Percentiles rank a stretch among this genome's conserved stretches.
These are phyloP conservation scores for Haplographium delicatum DNA, from an alignment of 495 filamentous ascomycete genomes.

Conservation along the genomic window DNA sequence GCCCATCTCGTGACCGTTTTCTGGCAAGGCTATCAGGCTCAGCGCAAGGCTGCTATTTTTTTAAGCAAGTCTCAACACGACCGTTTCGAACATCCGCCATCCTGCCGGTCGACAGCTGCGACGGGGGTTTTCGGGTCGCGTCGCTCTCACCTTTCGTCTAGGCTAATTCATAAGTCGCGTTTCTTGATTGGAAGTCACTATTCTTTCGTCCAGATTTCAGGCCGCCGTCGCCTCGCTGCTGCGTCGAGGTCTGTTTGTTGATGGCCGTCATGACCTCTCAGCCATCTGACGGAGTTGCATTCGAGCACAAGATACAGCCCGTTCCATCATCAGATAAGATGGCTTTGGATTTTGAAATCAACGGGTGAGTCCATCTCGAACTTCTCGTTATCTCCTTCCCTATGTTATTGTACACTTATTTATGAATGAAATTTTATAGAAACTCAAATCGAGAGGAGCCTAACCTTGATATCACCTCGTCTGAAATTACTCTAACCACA, in stretches of 20 bases:
- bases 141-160: background rate
- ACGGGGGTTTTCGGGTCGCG: slow-evolving; percentile 10
- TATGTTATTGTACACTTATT: slow-evolving; percentile 20
- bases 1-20: background rate
- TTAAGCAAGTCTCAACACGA: background rate
- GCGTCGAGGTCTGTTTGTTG: slow-evolving; percentile 19
- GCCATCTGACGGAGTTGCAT: slow-evolving; percentile 37
- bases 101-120: background rate
- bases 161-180: background rate
- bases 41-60: slow-evolving; percentile 12
- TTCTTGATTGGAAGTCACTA: background rate
- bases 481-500: slow-evolving; percentile 15
- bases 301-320: slow-evolving; percentile 42
- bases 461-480: slow-evolving; percentile 22
- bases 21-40: slow-evolving; percentile 6
- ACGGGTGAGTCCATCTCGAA: slow-evolving; percentile 39
- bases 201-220: slow-evolving; percentile 15
- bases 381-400: slow-evolving; percentile 10
- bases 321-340: slow-evolving; percentile 39
- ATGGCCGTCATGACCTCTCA: slow-evolving; percentile 55
- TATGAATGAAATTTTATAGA: slow-evolving; percentile 22
- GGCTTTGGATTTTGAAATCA: slow-evolving; percentile 38
- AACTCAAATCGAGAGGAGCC: slow-evolving; percentile 26
- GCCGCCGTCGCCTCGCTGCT: slow-evolving; percentile 27
- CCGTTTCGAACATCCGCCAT: background rate